These are phyloP conservation scores for Microbotryum violaceum DNA, from an alignment of 1,284 basidiomycete genomes.

Conservation along the genomic window DNA sequence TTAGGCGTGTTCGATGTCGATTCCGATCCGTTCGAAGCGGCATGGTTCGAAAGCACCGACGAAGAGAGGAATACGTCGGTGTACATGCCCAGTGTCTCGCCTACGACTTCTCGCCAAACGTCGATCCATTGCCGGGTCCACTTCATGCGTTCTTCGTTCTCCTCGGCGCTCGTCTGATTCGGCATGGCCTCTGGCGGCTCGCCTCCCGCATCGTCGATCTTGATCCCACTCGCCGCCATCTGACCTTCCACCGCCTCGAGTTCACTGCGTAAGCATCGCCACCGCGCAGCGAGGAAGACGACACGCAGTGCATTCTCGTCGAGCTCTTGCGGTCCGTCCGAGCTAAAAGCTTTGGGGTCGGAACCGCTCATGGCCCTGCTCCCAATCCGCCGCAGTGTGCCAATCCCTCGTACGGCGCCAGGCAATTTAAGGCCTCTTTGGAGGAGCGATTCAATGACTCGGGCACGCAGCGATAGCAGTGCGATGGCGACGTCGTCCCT, in stretches of 20 bases:
- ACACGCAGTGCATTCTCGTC: constrained; percentile 59
- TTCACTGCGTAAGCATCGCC: constrained; percentile 49
- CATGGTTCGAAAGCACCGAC: constrained; percentile 26
- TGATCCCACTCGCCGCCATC: constrained; percentile 40
- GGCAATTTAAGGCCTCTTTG: constrained; percentile 75
- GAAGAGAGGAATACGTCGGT: constrained; percentile 79
- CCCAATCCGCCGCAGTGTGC: constrained; percentile 73
- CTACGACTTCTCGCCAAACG: constrained; percentile 80
- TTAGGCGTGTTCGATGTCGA: constrained; percentile 27
- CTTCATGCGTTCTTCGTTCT: constrained; percentile 56
- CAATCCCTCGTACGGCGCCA: constrained; percentile 75
- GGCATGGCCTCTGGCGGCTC: background rate
- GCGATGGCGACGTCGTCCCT: constrained; percentile 56
- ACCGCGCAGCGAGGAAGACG: constrained; percentile 59
- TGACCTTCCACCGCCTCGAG: constrained; percentile 46
- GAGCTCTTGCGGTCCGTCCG: constrained; percentile 34
- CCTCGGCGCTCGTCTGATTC: constrained; percentile 33
- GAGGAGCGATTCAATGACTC: constrained; percentile 68
- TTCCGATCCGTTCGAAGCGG: background rate
- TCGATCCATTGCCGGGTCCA: constrained; percentile 83
- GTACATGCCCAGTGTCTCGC: constrained; percentile 84
- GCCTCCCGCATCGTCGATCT: constrained; percentile 35
- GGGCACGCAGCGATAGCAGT: constrained; percentile 45
- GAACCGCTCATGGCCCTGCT: background rate
- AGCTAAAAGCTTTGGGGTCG: background rate